Evolutionary conservation across 192 early-diverging fungal genomes (phyloP).

Genomic region (Coemansia sp.): DNA sequence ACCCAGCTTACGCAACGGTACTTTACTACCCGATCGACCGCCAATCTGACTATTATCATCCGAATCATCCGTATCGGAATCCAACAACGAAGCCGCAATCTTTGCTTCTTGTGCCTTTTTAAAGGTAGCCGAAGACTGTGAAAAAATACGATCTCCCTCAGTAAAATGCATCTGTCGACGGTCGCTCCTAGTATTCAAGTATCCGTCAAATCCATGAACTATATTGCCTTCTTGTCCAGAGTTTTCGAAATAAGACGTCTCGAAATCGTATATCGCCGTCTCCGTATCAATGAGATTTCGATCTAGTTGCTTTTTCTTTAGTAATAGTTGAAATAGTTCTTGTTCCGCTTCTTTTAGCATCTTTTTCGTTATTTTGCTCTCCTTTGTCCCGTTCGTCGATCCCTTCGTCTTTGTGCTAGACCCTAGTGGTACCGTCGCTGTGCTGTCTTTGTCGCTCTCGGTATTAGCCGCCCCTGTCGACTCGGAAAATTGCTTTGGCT

Average conservation of each 20-base stretch:
- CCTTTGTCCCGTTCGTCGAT: constrained; percentile 1
- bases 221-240: constrained; percentile 85
- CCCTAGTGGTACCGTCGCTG: background rate
- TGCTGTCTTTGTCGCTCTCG: constrained; percentile 1
- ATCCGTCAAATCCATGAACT: constrained; percentile 87
- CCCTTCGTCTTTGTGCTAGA: constrained; percentile 11
- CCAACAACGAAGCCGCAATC: constrained; percentile 50
- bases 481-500: background rate
- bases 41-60: constrained; percentile 9
- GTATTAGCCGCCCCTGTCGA: background rate
- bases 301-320: constrained; percentile 82
- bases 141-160: constrained; percentile 85
- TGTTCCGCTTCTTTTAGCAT: constrained; percentile 74
- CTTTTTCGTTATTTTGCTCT: constrained; percentile 56
- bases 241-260: constrained; percentile 89
- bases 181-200: constrained; percentile 66
- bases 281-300: constrained; percentile 74
- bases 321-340: constrained; percentile 71
- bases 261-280: constrained; percentile 80
- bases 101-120: constrained; percentile 55
- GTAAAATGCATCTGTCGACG: constrained; percentile 67
- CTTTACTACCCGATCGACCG: constrained; percentile 8
- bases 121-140: constrained; percentile 67
- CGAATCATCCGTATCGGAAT: constrained; percentile 49
- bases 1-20: constrained; percentile 2